Percentiles rank a stretch among this genome's conserved stretches.
Conservation (phyloP, 148 eudicot species). For the Cornus florida region DNA sequence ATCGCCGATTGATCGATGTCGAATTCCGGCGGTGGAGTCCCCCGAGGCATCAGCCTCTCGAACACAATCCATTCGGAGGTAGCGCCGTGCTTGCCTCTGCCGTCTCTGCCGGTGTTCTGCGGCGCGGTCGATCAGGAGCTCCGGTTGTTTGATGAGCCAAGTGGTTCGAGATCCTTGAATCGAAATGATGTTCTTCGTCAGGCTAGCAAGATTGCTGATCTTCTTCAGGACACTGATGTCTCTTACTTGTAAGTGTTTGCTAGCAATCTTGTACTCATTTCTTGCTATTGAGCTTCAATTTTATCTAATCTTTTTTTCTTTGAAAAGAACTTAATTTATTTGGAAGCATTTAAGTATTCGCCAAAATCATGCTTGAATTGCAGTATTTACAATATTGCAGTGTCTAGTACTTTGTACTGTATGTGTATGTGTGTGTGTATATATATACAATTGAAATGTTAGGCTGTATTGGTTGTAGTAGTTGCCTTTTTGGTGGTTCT, state of each 20-base stretch:
- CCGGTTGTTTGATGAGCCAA: constrained; percentile 53
- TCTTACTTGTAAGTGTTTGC: constrained; percentile 69
- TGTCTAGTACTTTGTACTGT: background rate
- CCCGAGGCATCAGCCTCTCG: constrained; percentile 66
- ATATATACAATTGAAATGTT: background rate
- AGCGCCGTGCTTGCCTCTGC: constrained; percentile 85
- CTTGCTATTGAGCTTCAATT: constrained; percentile 1
- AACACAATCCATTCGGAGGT: constrained; percentile 86
- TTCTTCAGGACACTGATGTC: constrained; percentile 71
- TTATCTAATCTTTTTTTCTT: background rate
- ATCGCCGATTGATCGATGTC: constrained; percentile 23
- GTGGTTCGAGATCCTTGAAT: constrained; percentile 32
- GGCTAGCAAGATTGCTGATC: constrained; percentile 65
- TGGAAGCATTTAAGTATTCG: background rate
- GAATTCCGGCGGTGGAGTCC: constrained; percentile 39
- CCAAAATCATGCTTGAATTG: background rate
- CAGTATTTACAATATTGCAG: background rate
- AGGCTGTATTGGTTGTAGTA: background rate
- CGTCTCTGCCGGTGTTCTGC: constrained; percentile 81
- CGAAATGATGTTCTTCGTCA: constrained; percentile 57
- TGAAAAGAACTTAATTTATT: background rate
- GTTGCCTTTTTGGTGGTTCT: background rate
- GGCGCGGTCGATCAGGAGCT: constrained; percentile 79
- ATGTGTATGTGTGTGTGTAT: background rate
- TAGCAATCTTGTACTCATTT: background rate